Evolutionary conservation across 768 basidiomycete genomes (phyloP).

Genomic region (Auricularia sp.): DNA sequence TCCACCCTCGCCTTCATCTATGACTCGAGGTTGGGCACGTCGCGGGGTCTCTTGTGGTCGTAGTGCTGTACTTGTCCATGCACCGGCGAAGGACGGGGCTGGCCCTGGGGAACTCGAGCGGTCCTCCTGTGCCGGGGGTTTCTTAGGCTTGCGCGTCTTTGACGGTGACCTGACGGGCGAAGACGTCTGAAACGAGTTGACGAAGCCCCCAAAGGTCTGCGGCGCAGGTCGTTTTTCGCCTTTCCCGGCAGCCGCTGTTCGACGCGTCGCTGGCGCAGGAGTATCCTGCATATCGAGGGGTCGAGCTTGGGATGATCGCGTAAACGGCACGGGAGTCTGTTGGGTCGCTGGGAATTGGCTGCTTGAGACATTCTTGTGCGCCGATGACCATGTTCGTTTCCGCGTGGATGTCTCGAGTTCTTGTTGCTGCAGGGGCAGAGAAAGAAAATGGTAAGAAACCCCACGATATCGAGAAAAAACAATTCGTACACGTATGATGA

Average conservation of each 20-base stretch:
- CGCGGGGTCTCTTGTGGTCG: not conserved
- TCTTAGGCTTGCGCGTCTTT: not conserved
- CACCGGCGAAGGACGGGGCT: not conserved
- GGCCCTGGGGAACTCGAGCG: not conserved
- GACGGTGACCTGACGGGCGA: conserved; percentile 21
- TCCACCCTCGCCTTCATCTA: not conserved
- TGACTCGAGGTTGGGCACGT: not conserved
- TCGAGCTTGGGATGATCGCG: conserved; percentile 15
- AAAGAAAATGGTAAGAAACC: too few species aligned
- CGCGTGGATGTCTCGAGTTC: conserved; percentile 48
- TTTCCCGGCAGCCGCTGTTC: not conserved
- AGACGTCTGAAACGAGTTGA: conserved; percentile 40
- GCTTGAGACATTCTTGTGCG: conserved; percentile 29
- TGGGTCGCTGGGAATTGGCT: conserved; percentile 30
- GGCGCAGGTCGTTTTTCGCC: conserved; percentile 14
- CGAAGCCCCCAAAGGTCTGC: conserved; percentile 39
- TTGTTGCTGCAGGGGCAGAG: conserved; percentile 39
- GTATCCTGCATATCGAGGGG: not conserved
- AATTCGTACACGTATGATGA: conserved; percentile 51
- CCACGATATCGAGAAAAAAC: not conserved
- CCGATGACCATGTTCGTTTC: conserved; percentile 34
- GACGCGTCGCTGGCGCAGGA: conserved; percentile 2
- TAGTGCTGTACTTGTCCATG: not conserved
- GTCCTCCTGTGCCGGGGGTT: not conserved
- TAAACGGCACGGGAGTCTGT: conserved; percentile 27